phyloP scores from a whole-genome alignment of 2,329 filamentous ascomycete genomes.

The Cordyceps javanica region DNA sequence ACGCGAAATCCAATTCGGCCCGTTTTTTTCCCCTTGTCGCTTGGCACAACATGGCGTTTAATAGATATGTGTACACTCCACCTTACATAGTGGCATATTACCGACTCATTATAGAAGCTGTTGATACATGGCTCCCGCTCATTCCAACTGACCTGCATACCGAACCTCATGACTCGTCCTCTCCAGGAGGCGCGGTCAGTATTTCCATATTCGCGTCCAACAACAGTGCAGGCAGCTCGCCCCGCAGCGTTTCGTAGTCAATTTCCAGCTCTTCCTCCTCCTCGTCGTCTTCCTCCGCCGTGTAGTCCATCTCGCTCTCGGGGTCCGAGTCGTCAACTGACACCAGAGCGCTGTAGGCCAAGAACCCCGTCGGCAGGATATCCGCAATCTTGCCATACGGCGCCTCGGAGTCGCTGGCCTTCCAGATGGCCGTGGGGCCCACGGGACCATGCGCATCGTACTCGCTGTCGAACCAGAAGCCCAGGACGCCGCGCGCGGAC shows the following conservation, averaged over 20 bases:
- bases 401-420: conserved; percentile 48
- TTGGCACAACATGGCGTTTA: not conserved
- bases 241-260: conserved; percentile 19
- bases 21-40: no score
- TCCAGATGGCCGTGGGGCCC: conserved; percentile 75
- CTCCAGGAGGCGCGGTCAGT: conserved; percentile 10
- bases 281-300: conserved; percentile 24
- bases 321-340: conserved; percentile 13
- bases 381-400: conserved; percentile 22
- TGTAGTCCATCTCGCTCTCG: conserved; percentile 24
- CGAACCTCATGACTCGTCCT: not conserved
- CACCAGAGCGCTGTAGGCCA: conserved; percentile 21
- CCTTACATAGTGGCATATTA: not conserved
- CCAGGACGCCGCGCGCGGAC: conserved; percentile 55
- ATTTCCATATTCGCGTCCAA: conserved; percentile 20
- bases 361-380: conserved; percentile 25
- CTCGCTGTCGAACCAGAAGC: conserved; percentile 38
- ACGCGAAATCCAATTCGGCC: no score
- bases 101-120: not conserved
- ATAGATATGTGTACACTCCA: not conserved
- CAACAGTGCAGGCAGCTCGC: conserved; percentile 21
- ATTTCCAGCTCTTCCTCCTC: conserved; percentile 23
- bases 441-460: conserved; percentile 62
- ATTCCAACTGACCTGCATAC: not conserved
- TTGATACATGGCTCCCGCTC: not conserved